Conservation (phyloP, 345 rosid genomes). For the Carallia pectinifolia region DNA sequence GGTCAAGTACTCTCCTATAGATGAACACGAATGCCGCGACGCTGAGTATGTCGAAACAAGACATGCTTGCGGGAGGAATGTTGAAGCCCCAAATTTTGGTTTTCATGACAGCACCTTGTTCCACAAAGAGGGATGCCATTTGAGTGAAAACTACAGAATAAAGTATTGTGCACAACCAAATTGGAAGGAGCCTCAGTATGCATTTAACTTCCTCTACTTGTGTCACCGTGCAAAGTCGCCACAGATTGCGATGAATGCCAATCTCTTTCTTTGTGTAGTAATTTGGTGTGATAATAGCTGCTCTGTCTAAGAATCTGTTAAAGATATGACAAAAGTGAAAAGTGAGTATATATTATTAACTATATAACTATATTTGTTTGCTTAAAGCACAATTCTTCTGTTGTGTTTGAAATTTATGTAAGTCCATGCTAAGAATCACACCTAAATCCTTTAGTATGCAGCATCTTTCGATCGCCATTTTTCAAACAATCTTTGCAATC, state of each 20-base stretch:
- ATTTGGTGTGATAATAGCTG: conserved; percentile 14
- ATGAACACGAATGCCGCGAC: conserved; percentile 26
- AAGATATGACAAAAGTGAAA: not conserved
- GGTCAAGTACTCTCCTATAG: conserved; percentile 23
- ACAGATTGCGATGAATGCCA: conserved; percentile 8
- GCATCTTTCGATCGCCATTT: conserved; percentile 12
- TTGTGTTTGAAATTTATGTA: no score
- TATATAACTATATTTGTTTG: no score
- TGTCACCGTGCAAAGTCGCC: conserved; percentile 24
- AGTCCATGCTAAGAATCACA: conserved; percentile 4
- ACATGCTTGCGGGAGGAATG: conserved; percentile 34
- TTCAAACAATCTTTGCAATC: conserved; percentile 1
- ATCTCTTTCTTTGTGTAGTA: not conserved
- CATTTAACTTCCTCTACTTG: conserved; percentile 35
- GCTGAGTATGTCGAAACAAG: conserved; percentile 28
- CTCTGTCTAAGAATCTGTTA: conserved; percentile 27
- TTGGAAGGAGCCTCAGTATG: conserved; percentile 28
- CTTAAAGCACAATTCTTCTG: no score
- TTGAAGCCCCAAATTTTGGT: conserved; percentile 20
- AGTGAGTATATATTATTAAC: no score
- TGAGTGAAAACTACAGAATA: conserved; percentile 34
- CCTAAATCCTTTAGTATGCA: conserved; percentile 25
- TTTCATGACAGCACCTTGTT: conserved; percentile 33
- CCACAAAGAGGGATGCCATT: conserved; percentile 34
- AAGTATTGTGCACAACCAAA: conserved; percentile 34